Percentiles rank a stretch among this genome's conserved stretches.
Evolutionary conservation across 257 asterid species (phyloP).

Genomic region (Pogostemon cablin): DNA sequence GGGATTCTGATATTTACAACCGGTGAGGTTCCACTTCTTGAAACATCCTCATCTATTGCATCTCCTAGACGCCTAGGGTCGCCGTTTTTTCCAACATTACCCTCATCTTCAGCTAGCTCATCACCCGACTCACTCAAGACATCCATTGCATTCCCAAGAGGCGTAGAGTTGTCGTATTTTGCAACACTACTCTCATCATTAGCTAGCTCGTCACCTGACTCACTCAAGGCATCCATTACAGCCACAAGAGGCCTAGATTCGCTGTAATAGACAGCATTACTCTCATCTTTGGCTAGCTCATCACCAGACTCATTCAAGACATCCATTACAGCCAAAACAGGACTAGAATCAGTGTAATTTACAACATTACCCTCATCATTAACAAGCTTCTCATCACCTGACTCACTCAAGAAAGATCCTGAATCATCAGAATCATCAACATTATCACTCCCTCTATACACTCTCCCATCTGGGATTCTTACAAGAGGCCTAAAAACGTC

Average conservation of each 20-base stretch:
- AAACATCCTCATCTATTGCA: conserved; percentile 34
- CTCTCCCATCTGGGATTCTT: conserved; percentile 34
- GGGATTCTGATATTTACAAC: conserved; percentile 31
- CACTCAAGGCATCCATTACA: conserved; percentile 22
- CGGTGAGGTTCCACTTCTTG: conserved; percentile 25
- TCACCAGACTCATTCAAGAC: conserved; percentile 1
- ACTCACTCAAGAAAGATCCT: conserved; percentile 34
- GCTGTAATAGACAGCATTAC: conserved; percentile 17
- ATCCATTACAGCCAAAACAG: conserved; percentile 36
- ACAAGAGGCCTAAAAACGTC: conserved; percentile 35
- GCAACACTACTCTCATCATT: conserved; percentile 27
- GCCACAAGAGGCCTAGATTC: conserved; percentile 40
- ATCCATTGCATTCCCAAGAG: conserved; percentile 36
- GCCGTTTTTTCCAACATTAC: conserved; percentile 17
- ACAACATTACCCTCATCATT: conserved; percentile 27
- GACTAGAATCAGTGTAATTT: conserved; percentile 28
- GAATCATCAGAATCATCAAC: conserved; percentile 40
- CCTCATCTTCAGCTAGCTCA: conserved; percentile 32
- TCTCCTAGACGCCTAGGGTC: conserved; percentile 39
- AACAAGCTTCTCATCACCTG: conserved; percentile 37
- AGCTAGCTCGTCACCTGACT: conserved; percentile 26
- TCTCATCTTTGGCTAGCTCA: conserved; percentile 32
- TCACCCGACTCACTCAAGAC: conserved; percentile 1
- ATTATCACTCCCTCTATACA: conserved; percentile 19
- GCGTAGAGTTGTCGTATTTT: conserved; percentile 27